A percentile compares a stretch with the other conserved stretches of the same genome.
These are phyloP conservation scores for Suillus paluster DNA, from an alignment of 768 basidiomycete species.

Conservation along the genomic window DNA sequence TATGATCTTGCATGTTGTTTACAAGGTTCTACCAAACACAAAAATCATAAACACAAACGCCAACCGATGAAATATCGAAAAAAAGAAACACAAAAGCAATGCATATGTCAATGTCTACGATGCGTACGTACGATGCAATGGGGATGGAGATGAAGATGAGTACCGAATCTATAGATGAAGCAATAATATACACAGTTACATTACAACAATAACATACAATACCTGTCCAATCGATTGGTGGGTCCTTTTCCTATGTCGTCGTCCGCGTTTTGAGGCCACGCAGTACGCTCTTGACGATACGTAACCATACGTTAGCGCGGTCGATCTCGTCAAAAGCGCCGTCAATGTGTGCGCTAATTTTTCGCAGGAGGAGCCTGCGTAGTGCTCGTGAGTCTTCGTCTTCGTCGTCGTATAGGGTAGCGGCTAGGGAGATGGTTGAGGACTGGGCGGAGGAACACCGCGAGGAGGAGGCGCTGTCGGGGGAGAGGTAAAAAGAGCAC, in stretches of 20 bases:
- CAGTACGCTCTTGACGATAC: slow-evolving; percentile 66
- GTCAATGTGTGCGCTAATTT: slow-evolving; percentile 60
- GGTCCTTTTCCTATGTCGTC: slow-evolving; percentile 8
- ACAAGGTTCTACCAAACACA: background rate
- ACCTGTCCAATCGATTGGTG: background rate
- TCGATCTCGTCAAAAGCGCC: slow-evolving; percentile 70
- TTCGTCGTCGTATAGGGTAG: slow-evolving; percentile 55
- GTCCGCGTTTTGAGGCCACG: slow-evolving; percentile 49
- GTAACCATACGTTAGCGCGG: slow-evolving; percentile 59
- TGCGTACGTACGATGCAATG: slow-evolving; percentile 7
- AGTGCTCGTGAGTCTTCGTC: slow-evolving; percentile 68
- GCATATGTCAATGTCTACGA: slow-evolving; percentile 7
- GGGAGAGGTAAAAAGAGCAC: slow-evolving; percentile 27
- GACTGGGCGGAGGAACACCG: slow-evolving; percentile 35
- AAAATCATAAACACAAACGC: background rate
- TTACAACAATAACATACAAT: slow-evolving; percentile 14
- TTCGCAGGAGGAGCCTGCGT: slow-evolving; percentile 66
- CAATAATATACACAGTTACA: slow-evolving; percentile 16
- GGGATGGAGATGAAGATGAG: background rate
- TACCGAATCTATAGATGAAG: slow-evolving; percentile 11
- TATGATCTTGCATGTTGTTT: background rate
- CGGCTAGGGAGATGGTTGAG: slow-evolving; percentile 50
- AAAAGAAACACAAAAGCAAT: background rate
- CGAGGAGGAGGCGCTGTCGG: slow-evolving; percentile 21
- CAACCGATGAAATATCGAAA: background rate